A percentile compares a stretch with the other conserved stretches of the same genome.
Evolutionary conservation across 345 rosid species (phyloP).

Genomic region (Theobroma cacao): DNA sequence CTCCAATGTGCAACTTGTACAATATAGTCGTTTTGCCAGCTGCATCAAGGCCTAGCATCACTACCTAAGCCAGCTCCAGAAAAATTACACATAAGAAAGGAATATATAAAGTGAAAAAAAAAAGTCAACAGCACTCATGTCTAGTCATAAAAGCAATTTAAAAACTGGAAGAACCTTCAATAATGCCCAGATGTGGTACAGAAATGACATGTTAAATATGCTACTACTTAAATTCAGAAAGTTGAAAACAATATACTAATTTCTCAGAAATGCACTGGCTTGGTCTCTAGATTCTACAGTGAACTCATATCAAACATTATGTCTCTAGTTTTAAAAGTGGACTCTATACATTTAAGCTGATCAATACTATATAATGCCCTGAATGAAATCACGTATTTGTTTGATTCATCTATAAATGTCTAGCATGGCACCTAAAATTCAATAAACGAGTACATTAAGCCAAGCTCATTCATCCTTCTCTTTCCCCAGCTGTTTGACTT

Average conservation of each 20-base stretch:
- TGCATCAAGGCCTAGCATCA: slow-evolving; percentile 96
- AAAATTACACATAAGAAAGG: slow-evolving; percentile 7
- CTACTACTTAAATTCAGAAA: neutral
- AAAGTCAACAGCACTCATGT: neutral
- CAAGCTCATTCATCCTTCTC: neutral
- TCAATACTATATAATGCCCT: neutral
- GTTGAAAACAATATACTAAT: neutral
- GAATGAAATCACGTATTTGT: neutral
- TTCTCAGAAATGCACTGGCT: neutral
- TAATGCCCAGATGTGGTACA: neutral
- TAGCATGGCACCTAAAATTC: neutral
- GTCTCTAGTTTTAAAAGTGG: neutral
- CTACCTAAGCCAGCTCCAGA: slow-evolving; percentile 59
- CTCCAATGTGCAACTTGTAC: slow-evolving; percentile 97
- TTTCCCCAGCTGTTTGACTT: neutral
- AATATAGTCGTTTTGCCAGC: slow-evolving; percentile 97
- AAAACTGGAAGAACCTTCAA: neutral
- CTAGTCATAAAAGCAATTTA: neutral
- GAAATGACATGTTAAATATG: neutral
- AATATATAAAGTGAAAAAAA: neutral
- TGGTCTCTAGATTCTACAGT: neutral
- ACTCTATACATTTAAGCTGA: neutral
- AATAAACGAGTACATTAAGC: neutral
- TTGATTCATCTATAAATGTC: neutral
- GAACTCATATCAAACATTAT: neutral